Percentiles rank a stretch among this genome's conserved stretches.
These are phyloP conservation scores for Aureobasidium sp. DNA, from an alignment of 2,329 filamentous ascomycete genomes.

Conservation along the genomic window DNA sequence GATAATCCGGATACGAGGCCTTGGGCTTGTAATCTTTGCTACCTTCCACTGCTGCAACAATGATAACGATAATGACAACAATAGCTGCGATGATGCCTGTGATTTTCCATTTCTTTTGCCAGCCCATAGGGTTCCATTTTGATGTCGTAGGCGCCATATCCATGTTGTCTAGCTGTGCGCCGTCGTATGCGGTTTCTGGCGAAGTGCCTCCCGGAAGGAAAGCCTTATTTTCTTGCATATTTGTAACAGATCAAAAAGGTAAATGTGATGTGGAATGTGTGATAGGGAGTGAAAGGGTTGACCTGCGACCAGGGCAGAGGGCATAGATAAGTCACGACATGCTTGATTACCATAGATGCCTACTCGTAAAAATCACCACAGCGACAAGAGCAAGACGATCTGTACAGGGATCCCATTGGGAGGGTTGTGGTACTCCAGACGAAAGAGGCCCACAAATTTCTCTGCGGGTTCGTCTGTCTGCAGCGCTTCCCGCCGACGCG, in stretches of 20 bases:
- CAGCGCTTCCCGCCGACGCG: not conserved
- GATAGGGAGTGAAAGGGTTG: not conserved
- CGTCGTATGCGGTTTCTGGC: not conserved
- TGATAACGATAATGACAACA: constrained; percentile 20
- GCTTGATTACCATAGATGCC: not conserved
- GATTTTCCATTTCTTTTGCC: constrained; percentile 19
- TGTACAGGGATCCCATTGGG: constrained; percentile 5
- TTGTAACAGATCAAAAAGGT: not conserved
- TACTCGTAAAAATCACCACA: constrained; percentile 4
- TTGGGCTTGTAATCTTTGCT: constrained; percentile 13
- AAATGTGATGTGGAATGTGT: not conserved
- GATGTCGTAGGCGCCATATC: constrained; percentile 14
- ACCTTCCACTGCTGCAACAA: constrained; percentile 24
- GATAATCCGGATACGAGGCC: constrained; percentile 23
- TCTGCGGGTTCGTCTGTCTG: not conserved
- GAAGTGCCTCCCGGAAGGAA: constrained; percentile 1
- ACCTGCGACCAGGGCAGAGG: not conserved
- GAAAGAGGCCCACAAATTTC: not conserved
- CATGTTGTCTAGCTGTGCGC: not conserved
- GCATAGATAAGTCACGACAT: constrained; percentile 5
- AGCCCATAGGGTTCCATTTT: constrained; percentile 22
- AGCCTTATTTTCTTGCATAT: constrained; percentile 9
- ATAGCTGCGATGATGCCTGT: constrained; percentile 17
- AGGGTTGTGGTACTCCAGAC: not conserved
- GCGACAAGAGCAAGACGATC: constrained; percentile 1